Evolutionary conservation across 345 rosid genomes (phyloP).

Genomic region (Camelina hispida): DNA sequence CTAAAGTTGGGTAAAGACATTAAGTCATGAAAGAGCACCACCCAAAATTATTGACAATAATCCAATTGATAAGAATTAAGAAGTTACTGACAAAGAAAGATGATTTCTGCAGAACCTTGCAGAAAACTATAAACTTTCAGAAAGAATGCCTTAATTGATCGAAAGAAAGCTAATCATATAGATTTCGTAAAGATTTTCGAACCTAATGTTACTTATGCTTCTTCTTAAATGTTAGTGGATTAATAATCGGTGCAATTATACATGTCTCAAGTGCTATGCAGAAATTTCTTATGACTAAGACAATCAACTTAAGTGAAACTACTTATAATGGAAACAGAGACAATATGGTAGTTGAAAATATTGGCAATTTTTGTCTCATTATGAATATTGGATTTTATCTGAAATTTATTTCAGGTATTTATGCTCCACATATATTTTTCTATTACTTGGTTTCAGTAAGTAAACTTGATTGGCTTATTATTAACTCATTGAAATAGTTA

Average conservation of each 20-base stretch:
- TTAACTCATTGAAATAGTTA: no score
- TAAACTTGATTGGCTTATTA: no score
- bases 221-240: slow-evolving; percentile 10
- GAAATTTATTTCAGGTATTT: no score
- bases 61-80: not conserved
- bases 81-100: not conserved
- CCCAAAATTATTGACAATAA: not conserved
- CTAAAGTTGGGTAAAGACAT: not conserved
- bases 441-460: no score
- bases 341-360: no score
- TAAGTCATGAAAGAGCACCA: not conserved
- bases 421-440: no score
- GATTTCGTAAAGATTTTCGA: not conserved
- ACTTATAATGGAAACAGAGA: no score
- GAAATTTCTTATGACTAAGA: not conserved
- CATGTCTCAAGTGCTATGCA: slow-evolving; percentile 9
- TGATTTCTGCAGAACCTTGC: not conserved
- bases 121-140: not conserved
- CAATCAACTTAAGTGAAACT: slow-evolving; percentile 12
- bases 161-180: slow-evolving; percentile 22
- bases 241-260: slow-evolving; percentile 1
- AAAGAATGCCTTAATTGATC: not conserved
- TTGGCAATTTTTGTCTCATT: no score
- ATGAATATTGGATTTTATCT: no score
- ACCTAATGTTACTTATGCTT: slow-evolving; percentile 3